Evolutionary conservation across 495 filamentous ascomycete genomes (phyloP).

Genomic region (Podospora pseudocomata): DNA sequence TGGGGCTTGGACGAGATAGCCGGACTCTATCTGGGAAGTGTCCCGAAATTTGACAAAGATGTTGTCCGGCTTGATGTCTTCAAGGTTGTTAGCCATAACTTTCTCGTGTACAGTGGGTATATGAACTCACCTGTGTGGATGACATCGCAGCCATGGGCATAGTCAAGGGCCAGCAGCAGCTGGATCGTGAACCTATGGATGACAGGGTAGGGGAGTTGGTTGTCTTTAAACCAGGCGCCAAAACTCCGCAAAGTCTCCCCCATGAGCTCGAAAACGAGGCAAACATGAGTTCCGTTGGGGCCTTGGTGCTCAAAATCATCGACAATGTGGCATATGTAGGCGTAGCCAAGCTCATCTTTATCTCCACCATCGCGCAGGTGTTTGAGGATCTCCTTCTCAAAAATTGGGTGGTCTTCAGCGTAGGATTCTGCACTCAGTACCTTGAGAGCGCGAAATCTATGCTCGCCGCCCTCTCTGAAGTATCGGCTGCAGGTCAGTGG

Average conservation of each 20-base stretch:
- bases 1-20: neutral
- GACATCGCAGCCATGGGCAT: no score
- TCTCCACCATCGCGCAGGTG: conserved; percentile 15
- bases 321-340: conserved; percentile 37
- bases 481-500: no score
- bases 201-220: no score
- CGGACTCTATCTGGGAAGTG: no score
- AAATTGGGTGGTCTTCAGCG: neutral
- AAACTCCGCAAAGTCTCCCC: conserved; percentile 24
- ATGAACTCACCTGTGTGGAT: no score
- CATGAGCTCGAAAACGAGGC: conserved; percentile 49
- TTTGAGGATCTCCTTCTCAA: conserved; percentile 15
- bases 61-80: no score
- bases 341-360: conserved; percentile 15
- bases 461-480: neutral
- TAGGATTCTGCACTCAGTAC: neutral
- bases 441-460: neutral
- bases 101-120: no score
- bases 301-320: conserved; percentile 43
- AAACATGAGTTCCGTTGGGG: conserved; percentile 49
- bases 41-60: no score
- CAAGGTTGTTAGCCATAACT: no score
- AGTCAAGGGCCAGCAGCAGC: no score
- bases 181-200: no score
- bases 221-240: no score